Base-by-base conservation (phyloP, 2,329 filamentous ascomycete genomes). In the Nothophaeocryptopus gaeumannii region DNA sequence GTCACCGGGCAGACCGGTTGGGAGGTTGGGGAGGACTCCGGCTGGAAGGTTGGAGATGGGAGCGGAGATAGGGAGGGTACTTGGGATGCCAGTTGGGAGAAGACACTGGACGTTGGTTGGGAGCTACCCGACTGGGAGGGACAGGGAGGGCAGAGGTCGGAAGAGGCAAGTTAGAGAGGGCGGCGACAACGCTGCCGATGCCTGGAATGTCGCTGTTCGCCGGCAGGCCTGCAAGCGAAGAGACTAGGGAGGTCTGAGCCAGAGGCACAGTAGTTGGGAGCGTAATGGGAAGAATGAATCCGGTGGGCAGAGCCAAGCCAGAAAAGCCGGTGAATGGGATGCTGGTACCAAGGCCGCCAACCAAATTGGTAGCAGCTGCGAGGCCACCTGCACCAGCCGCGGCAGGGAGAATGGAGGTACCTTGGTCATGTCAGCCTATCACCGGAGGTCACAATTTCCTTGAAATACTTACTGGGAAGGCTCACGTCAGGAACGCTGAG, bases 1-100 rank as follows among this genome's bases (percentile, higher is more conserved):
- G 26, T 53, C 36, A 3, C 33, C 45, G 15, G 50, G 50, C 3
- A 48, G 40, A 2, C 50, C 50, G 8, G 45, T 15, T 29, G 50
- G 50, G 2, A 53, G 40, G 5, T 15, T 13, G 11, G 20, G 13
- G 35, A 48, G 11, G 12, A 53, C 16, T 12, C 31, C 41, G 8
- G 50, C 40, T 32, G 50, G 50, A 14, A 53, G 32, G 3, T 31
- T 13, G 10, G 50, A 53, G 20, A 53, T 30, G 8, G 50, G 50
- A n/a, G 40, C 45, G 10, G 35, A 48, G 7, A 53, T 15, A 11
- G 45, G 50, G 30, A 53, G 12, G 37, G 33, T 44, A 16, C 41
- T 13, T 16, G 50, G 50, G 2, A 53, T 38, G 14, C 36, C 50
- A 13, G 50, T 29, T 8, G 50, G 50, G 8, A 53, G 32, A 7